Base-by-base conservation (phyloP, 2,329 filamentous ascomycete genomes). In the Talaromyces sp. region DNA sequence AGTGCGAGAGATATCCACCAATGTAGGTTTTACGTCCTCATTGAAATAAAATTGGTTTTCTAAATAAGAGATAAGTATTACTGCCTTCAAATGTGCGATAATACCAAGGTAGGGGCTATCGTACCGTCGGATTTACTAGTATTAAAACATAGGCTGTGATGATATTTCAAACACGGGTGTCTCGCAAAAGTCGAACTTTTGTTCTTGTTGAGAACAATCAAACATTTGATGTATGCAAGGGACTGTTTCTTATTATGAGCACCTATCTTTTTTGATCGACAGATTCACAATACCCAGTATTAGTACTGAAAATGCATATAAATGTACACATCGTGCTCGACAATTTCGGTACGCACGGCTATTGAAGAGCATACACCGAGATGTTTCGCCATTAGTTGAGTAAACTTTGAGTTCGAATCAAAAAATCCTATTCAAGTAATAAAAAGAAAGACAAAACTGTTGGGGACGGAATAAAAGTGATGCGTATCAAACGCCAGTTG, bases 401-500 rank as follows among this genome's bases (percentile, higher is more conserved):
- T 10, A 4, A 1, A 56, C 13, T 10, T 25, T 52, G 15, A 11
- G 25, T 17, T 11, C 27, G 27, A 10, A n/a, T 52, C 49, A 11
- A 52, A n/a, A 22, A 22, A 22, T 22, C 22, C n/a, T 4, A 11
- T 37, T 22, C n/a, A 22, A 35, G 9, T 22, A 22, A 56, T 31
- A 5, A 7, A 3, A 31, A 11, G 25, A n/a, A 37, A 39, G 25
- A 25, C 25, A 8, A 39, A 39, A 58, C 5, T 9, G 37, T 47
- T 17, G 37, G 27, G 43, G 27, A 50, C 22, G 33, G n/a, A 25
- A 27, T 31, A 50, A 61, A 61, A 19, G 31, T 61, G 59, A 61
- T 62, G 60, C 45, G 35, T 62, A 62, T 62, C 60, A 62, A 61
- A 50, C 33, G 33, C 45, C 58, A 50, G 9, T 37, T 56, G 22